Evolutionary conservation across 495 filamentous ascomycete species (phyloP).

Genomic region (Penicillium waksmanii): DNA sequence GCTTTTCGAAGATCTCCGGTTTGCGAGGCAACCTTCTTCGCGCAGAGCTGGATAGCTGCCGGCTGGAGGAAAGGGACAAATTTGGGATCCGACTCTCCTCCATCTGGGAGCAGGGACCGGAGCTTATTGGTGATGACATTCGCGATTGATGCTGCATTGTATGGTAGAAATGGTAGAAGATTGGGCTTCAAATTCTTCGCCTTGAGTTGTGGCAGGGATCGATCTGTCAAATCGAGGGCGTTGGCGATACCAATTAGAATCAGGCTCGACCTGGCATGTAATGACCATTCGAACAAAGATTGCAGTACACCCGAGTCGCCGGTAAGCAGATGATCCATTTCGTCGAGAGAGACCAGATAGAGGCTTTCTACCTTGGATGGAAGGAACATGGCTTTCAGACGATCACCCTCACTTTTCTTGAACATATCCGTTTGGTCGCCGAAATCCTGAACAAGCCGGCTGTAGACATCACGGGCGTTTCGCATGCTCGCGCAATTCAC

Average conservation of each 20-base stretch:
- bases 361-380: conserved; percentile 56
- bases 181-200: conserved; percentile 87
- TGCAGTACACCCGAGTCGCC: conserved; percentile 86
- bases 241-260: conserved; percentile 94
- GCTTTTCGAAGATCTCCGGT: conserved; percentile 94
- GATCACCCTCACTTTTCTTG: conserved; percentile 55
- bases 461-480: conserved; percentile 77
- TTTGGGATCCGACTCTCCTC: conserved; percentile 52
- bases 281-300: conserved; percentile 90
- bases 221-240: conserved; percentile 91
- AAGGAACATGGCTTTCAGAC: conserved; percentile 66
- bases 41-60: conserved; percentile 87
- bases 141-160: conserved; percentile 86
- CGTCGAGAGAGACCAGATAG: conserved; percentile 86
- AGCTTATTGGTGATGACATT: conserved; percentile 83
- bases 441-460: conserved; percentile 70
- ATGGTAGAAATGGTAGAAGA: conserved; percentile 90
- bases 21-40: conserved; percentile 90
- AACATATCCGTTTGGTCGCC: conserved; percentile 59
- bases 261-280: conserved; percentile 75
- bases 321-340: conserved; percentile 90
- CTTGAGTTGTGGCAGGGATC: conserved; percentile 92
- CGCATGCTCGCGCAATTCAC: conserved; percentile 98
- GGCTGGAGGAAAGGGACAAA: conserved; percentile 90
- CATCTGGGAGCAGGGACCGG: conserved; percentile 64